Percentiles rank a stretch among this genome's conserved stretches.
phyloP scores from a whole-genome alignment of 2,329 filamentous ascomycete species.

The Colletotrichum eremochloae region DNA sequence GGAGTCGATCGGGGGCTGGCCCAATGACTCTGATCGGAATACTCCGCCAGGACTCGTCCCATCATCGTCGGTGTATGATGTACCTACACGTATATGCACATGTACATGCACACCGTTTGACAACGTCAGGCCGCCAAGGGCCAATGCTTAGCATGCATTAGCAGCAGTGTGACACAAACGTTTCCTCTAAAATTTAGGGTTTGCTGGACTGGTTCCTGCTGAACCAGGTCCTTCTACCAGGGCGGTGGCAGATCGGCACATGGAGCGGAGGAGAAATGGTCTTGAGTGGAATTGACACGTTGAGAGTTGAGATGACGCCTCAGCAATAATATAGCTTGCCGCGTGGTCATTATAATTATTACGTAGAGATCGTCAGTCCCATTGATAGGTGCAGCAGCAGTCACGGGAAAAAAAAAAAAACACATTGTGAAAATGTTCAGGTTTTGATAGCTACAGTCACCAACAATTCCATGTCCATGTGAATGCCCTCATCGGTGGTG shows the following conservation, averaged over 20 bases:
- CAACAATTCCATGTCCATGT: constrained; percentile 23
- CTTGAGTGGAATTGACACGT: background rate
- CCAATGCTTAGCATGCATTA: background rate
- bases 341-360: background rate
- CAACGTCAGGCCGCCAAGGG: background rate
- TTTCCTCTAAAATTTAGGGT: background rate
- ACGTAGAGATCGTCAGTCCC: background rate
- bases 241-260: background rate
- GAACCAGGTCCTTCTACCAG: background rate
- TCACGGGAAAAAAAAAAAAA: background rate
- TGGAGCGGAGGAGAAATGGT: background rate
- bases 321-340: background rate
- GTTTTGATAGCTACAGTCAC: constrained; percentile 20
- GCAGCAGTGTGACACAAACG: background rate
- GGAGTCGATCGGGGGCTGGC: background rate
- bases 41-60: background rate
- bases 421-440: background rate
- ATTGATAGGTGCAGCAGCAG: background rate
- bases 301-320: background rate
- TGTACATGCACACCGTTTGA: background rate
- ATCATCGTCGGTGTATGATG: background rate
- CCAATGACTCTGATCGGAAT: background rate
- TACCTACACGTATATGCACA: background rate
- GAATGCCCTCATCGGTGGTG: constrained; percentile 20
- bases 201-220: background rate